Base-by-base conservation (phyloP, 2,329 filamentous ascomycete genomes). In the Neoarthrinium moseri region DNA sequence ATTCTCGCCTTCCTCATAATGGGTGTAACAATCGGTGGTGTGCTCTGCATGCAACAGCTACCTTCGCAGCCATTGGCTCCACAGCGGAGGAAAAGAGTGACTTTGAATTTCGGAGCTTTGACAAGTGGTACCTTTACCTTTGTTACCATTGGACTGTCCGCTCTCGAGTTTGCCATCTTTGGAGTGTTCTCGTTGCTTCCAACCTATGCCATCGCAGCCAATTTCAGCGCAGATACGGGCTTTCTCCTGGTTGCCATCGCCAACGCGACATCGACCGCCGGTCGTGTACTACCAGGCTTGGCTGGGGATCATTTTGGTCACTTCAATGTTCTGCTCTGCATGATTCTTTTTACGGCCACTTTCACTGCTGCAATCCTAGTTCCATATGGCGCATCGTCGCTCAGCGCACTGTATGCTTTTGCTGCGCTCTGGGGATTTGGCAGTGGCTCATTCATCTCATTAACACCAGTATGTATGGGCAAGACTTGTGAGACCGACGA, bases 381-480 rank as follows among this genome's bases (percentile, higher is more conserved):
- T 2, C 73, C 74, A 0, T 69, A 73, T 48, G 72, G 69, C 1
- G 64, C 68, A 2, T 64, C 57, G 0, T 60, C 62, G 13, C 58
- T 68, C 4, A 59, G 55, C 0, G 69, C 67, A 0, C 52, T 77
- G 3, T 75, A 74, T 44, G 61, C 60, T 1, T 74, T 74, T 27
- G 62, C 68, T 2, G 71, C 68, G 0, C 51, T 76, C 1, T 77
- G 73, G 57, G 74, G 73, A 0, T 73, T 76, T n/a, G 71, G 71
- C 0, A 73, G 70, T 2, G 73, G 73, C 0, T 69, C 69, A 0
- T 76, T 71, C 58, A 57, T 76, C n/a, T 70, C 75, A 6, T 61
- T 89, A 43, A 84, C 83, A 0, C 85, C 86, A 0, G 85, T 88
- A 1, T 88, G 84, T 53, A 76, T 89, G 3, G 83, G 83, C 0